Base-by-base conservation (phyloP, 768 basidiomycete genomes). In the Sarcodon sp. region DNA sequence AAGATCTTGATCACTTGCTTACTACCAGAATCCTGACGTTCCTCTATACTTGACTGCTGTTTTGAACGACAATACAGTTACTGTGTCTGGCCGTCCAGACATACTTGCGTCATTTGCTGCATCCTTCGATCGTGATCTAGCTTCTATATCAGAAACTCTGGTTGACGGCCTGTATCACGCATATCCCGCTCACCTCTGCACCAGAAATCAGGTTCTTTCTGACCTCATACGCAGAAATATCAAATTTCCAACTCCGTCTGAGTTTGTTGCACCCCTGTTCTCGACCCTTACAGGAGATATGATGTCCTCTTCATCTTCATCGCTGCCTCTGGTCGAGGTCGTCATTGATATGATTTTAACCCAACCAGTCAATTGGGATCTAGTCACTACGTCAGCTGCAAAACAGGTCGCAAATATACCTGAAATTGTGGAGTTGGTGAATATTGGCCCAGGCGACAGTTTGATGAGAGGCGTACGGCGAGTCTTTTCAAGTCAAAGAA, bases 71-170 rank as follows among this genome's bases (percentile, higher is more conserved):
- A 60, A 53, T 9, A 71, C 67, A 47, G 62, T 77, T 47, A 79
- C 79, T 9, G 61, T 80, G 44, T 82, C 80, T 2, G 81, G 79
- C 18, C 69, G 64, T 44, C 79, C 79, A 2, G 70, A 76, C 50
- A 46, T 69, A 43, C 61, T 83, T 32, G 56, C 61, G 6, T 56
- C 57, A 21, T 79, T 81, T 56, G 61, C 67, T 6, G 53, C 54
- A 12, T 62, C 53, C 76, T 37, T 64, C 68, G 16, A 53, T 61
- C 3, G 57, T 55, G 15, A 64, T 65, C 16, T 52, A 62, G 1
- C 59, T 71, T 0, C 71, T 70, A 50, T 59, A 68, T 43, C 21
- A 27, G 21, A 4, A 27, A 74, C 75, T 1, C 66, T 66, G 1
- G 57, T 80, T 36, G 64, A 71, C 44, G 65, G 72, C 0, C 66